A percentile compares a stretch with the other conserved stretches of the same genome.
Evolutionary conservation across 2,329 filamentous ascomycete species (phyloP).

Genomic region (Penicillium janthinellum): DNA sequence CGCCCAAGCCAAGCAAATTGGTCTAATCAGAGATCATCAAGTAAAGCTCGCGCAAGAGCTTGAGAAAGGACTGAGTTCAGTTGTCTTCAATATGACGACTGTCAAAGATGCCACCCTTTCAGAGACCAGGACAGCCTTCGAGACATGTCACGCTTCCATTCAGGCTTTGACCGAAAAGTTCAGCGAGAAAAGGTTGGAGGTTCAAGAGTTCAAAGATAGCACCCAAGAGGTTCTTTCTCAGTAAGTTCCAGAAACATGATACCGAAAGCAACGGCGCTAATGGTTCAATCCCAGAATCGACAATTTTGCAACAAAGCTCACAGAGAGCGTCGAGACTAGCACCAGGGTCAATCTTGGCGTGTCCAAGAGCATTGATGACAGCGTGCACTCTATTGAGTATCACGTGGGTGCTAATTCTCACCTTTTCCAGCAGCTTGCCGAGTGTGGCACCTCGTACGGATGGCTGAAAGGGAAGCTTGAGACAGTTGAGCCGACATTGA

Average conservation of each 20-base stretch:
- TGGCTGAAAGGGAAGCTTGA: conserved; percentile 25
- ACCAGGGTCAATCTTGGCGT: conserved; percentile 19
- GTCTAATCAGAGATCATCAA: conserved; percentile 28
- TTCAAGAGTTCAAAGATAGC: conserved; percentile 20
- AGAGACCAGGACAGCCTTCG: conserved; percentile 16
- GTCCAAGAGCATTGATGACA: conserved; percentile 21
- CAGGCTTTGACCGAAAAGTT: conserved; percentile 18
- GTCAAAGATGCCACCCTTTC: conserved; percentile 19
- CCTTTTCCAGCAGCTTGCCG: conserved; percentile 27
- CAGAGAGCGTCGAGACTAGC: conserved; percentile 17
- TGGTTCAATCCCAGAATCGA: conserved; percentile 23
- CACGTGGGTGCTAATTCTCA: conserved; percentile 20
- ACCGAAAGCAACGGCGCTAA: neutral
- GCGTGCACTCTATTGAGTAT: conserved; percentile 23
- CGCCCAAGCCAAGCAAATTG: conserved; percentile 25
- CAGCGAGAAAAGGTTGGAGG: conserved; percentile 18
- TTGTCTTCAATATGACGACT: conserved; percentile 15
- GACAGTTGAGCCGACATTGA: conserved; percentile 21
- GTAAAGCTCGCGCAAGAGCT: conserved; percentile 24
- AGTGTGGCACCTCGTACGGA: conserved; percentile 20
- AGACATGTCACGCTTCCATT: conserved; percentile 20
- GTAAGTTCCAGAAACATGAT: conserved; percentile 24
- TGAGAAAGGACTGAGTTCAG: conserved; percentile 16
- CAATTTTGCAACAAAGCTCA: conserved; percentile 17
- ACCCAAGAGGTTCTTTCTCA: conserved; percentile 21